Evolutionary conservation across 768 basidiomycete genomes (phyloP).

Genomic region (Suillus tomentosus): DNA sequence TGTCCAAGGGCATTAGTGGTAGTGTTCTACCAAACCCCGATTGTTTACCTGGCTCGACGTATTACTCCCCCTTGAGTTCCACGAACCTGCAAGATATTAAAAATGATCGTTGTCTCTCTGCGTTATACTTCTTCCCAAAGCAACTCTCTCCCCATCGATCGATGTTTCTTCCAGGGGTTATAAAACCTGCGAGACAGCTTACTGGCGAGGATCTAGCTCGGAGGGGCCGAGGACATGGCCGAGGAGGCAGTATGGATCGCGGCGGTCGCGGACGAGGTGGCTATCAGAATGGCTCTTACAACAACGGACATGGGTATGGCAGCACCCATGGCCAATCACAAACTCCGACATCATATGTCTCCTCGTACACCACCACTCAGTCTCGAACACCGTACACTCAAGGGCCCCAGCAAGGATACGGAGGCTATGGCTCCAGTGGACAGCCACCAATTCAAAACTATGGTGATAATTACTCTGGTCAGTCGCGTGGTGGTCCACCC

Average conservation of each 20-base stretch:
- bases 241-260: slow-evolving; percentile 42
- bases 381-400: slow-evolving; percentile 19
- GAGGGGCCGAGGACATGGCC: slow-evolving; percentile 50
- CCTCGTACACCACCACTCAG: slow-evolving; percentile 23
- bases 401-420: slow-evolving; percentile 28
- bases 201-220: slow-evolving; percentile 68
- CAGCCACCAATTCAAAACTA: slow-evolving; percentile 34
- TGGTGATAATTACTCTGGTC: slow-evolving; percentile 31
- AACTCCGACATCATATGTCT: slow-evolving; percentile 13
- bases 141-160: slow-evolving; percentile 87
- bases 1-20: slow-evolving; percentile 82
- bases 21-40: slow-evolving; percentile 80
- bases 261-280: slow-evolving; percentile 38
- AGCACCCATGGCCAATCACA: slow-evolving; percentile 23
- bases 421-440: slow-evolving; percentile 34
- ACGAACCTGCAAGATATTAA: slow-evolving; percentile 74
- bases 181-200: slow-evolving; percentile 58
- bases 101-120: slow-evolving; percentile 86
- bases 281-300: slow-evolving; percentile 11
- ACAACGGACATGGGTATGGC: slow-evolving; percentile 21
- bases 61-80: slow-evolving; percentile 68
- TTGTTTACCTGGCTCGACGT: slow-evolving; percentile 91
- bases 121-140: slow-evolving; percentile 85
- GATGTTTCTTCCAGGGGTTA: slow-evolving; percentile 73
- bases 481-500: slow-evolving; percentile 27